Evolutionary conservation across 2,329 filamentous ascomycete species (phyloP).

Genomic region (Hortaea werneckii): DNA sequence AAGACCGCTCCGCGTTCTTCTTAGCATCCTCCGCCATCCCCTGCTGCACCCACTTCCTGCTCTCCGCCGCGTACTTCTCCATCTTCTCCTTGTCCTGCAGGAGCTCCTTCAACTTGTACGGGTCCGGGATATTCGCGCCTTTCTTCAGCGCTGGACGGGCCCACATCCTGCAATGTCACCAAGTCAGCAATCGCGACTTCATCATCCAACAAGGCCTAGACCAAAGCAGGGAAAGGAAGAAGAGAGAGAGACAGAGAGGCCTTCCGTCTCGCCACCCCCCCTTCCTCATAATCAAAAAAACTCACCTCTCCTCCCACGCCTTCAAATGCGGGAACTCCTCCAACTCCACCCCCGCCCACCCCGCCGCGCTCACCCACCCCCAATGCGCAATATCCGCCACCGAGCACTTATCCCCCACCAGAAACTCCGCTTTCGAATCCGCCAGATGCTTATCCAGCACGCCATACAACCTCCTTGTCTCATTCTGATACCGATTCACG

Average conservation of each 20-base stretch:
- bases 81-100: constrained; percentile 47
- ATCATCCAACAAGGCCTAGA: neutral
- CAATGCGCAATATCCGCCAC: constrained; percentile 70
- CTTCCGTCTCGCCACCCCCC: constrained; percentile 34
- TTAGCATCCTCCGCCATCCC: constrained; percentile 59
- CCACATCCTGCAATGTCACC: constrained; percentile 38
- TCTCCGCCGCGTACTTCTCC: constrained; percentile 41
- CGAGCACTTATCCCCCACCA: constrained; percentile 56
- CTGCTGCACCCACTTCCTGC: constrained; percentile 39
- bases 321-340: constrained; percentile 66
- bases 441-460: constrained; percentile 63
- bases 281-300: constrained; percentile 23
- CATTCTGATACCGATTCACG: constrained; percentile 70
- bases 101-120: constrained; percentile 51
- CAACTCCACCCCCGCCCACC: constrained; percentile 57
- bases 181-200: neutral
- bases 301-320: constrained; percentile 55
- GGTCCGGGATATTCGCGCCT: constrained; percentile 58
- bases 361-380: constrained; percentile 60
- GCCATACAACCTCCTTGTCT: constrained; percentile 71
- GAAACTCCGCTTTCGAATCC: constrained; percentile 38
- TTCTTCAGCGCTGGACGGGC: constrained; percentile 63
- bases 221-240: too few species aligned
- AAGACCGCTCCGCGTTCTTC: constrained; percentile 23
- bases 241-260: too few species aligned